Base-by-base conservation (phyloP, 257 asterid genomes). In the Solanum rostratum region DNA sequence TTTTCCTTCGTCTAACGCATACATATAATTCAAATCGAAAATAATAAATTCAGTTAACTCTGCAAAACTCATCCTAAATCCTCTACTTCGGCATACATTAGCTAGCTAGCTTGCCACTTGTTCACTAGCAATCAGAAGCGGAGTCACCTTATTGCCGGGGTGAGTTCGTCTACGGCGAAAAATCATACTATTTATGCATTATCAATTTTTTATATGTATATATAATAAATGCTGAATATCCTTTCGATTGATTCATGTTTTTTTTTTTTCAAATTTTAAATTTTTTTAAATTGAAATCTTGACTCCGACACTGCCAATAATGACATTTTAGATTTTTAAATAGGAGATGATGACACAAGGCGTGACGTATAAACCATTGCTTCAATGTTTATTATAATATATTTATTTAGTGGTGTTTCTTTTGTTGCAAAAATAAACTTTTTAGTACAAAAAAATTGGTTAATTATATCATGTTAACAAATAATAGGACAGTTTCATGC, bases 1-100 rank as follows among this genome's bases (percentile, higher is more conserved):
- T 3, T 0, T n/a, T 1, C n/a, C n/a, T 59, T 59, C 0, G 10
- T 24, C 1, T 60, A 4, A 12, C 0, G 2, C 2, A 0, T 5
- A n/a, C n/a, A n/a, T n/a, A n/a, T 13, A 24, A 0, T 63, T 63
- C 27, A 0, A 14, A 0, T 27, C 0, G 0, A 65, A 65, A 29
- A 29, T 14, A 29, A 30, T 66, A 16, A 0, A 66, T 16, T 30
- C 2, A 18, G 1, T 68, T 33, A 33, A 37, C 33, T 4, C 1
- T 16, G n/a, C 49, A 0, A 1, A 33, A 33, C 0, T 8, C 0
- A 16, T 33, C 7, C 9, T 9, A 3, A 1, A 68, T 33, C 9
- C 27, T 37, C 50, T 7, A 33, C 22, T 66, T 33, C 33, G 24
- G 1, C 10, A 66, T 66, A 30, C 49, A 27, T 39, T 68, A 66